Base-by-base conservation (phyloP, 805 yeast species). In the Brettanomyces naardenensis region DNA sequence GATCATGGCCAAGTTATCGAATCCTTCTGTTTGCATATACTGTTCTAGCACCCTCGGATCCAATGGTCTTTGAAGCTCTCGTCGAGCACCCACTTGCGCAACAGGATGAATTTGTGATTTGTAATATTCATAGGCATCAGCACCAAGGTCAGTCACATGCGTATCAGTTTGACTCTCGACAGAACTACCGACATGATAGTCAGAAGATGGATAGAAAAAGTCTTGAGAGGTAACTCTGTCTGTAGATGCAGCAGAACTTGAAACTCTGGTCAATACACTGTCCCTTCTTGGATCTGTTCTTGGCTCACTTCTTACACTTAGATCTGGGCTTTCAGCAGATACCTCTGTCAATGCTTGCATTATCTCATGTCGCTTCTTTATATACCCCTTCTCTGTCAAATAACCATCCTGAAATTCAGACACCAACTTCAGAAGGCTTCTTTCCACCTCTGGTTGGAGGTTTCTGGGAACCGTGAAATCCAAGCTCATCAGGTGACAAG, bases 321-420 rank as follows among this genome's bases (percentile, higher is more conserved):
- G 10, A 13, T 28, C 13, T 4, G 10, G 18, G 3, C 19, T 20
- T 7, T 18, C 27, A 13, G 42, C 30, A 14, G 20, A 19, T 7
- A 9, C 36, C 5, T 20, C 13, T 21, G 13, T 34, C 15, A 34
- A 22, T 4, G 28, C n/a, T 4, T 44, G 46, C 20, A 69, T 52
- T 17, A 73, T 49, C 43, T 54, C 61, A 31, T 62, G 68, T 42
- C 85, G 60, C 43, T 77, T 80, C 47, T 73, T 79, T 31, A 66
- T 62, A 52, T 78, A 83, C 2, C 92, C 90, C 52, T 81, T 83
- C 33, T 71, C 79, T 0, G 92, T 82, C 39, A 83, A 62, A 41
- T 78, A 79, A 1, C 87, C 90, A 26, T 82, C 88, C 45, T 67
- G 65, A 43, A 64, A 75, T 43, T 78, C 85, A 7, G 59, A 50